Percentiles rank a stretch among this genome's conserved stretches.
These are phyloP conservation scores for Dothiorella sarmentorum DNA, from an alignment of 2,329 filamentous ascomycete species.

Conservation along the genomic window DNA sequence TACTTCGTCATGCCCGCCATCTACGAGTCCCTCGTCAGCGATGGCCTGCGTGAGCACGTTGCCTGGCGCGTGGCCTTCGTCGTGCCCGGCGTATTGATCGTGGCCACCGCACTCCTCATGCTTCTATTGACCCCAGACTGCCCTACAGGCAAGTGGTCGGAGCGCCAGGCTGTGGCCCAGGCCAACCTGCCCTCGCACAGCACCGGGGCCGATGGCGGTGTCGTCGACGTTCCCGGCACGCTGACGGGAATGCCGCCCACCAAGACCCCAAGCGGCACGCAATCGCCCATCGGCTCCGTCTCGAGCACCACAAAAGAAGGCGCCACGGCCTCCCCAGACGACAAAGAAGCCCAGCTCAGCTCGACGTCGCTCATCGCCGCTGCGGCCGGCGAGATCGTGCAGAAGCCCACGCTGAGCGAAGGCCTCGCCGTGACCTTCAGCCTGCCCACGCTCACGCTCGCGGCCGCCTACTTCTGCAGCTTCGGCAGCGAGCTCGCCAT, in stretches of 20 bases:
- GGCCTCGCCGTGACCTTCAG: constrained; percentile 61
- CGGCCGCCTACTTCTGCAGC: constrained; percentile 56
- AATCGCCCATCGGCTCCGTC: constrained; percentile 29
- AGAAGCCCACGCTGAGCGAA: constrained; percentile 60
- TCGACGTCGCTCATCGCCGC: constrained; percentile 54
- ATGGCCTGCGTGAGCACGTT: constrained; percentile 60
- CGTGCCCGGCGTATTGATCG: constrained; percentile 75
- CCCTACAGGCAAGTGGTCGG: constrained; percentile 76
- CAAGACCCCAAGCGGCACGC: constrained; percentile 35
- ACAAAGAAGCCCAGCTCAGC: constrained; percentile 48
- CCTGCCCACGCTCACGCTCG: constrained; percentile 52
- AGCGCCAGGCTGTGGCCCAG: constrained; percentile 60
- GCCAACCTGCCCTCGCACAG: constrained; percentile 50
- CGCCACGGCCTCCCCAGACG: constrained; percentile 21
- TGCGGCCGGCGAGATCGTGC: constrained; percentile 58
- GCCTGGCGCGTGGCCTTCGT: constrained; percentile 85
- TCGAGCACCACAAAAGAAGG: constrained; percentile 39
- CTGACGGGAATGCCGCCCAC: constrained; percentile 49
- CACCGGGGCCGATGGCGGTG: constrained; percentile 32
- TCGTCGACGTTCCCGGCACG: constrained; percentile 41
- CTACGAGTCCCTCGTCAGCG: constrained; percentile 68
- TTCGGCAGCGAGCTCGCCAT: constrained; percentile 60
- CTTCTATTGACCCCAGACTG: constrained; percentile 75
- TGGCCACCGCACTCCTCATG: constrained; percentile 63
- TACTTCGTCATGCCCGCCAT: constrained; percentile 94